Conservation (phyloP, 2,329 filamentous ascomycete genomes). For the Lasiodiplodia sp. region DNA sequence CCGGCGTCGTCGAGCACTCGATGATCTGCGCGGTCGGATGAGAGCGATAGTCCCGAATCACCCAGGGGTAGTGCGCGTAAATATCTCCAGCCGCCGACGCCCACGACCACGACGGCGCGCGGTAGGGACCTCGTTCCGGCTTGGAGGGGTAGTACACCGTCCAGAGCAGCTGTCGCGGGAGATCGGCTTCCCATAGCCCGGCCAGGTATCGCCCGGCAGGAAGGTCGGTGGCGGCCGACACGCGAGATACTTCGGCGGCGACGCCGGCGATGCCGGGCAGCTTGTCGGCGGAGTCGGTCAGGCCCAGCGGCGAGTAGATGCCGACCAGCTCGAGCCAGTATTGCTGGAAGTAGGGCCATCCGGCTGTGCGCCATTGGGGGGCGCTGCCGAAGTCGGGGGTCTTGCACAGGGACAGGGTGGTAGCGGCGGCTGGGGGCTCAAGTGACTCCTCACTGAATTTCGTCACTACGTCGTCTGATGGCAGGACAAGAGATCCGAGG, state of each 20-base stretch:
- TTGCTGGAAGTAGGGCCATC: neutral
- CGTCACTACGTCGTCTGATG: neutral
- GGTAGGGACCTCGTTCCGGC: neutral
- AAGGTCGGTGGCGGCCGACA: neutral
- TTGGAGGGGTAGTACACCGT: neutral
- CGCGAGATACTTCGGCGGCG: neutral
- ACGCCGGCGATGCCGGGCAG: neutral
- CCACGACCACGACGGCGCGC: conserved; percentile 1
- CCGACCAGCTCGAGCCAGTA: neutral
- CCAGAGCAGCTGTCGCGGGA: neutral
- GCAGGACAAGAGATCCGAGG: neutral
- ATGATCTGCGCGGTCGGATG: neutral
- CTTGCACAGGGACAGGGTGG: neutral
- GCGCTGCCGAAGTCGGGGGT: neutral
- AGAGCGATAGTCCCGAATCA: neutral
- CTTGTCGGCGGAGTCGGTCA: neutral
- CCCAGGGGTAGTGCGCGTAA: neutral
- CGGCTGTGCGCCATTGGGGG: neutral
- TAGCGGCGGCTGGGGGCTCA: neutral
- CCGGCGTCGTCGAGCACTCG: neutral
- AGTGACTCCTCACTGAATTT: neutral
- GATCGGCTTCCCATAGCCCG: neutral
- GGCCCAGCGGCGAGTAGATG: neutral
- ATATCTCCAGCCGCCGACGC: neutral
- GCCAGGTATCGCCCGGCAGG: neutral